Percentiles rank a stretch among this genome's conserved stretches.
Evolutionary conservation across 1,284 basidiomycete species (phyloP).

Genomic region (Moniliophthora roreri): DNA sequence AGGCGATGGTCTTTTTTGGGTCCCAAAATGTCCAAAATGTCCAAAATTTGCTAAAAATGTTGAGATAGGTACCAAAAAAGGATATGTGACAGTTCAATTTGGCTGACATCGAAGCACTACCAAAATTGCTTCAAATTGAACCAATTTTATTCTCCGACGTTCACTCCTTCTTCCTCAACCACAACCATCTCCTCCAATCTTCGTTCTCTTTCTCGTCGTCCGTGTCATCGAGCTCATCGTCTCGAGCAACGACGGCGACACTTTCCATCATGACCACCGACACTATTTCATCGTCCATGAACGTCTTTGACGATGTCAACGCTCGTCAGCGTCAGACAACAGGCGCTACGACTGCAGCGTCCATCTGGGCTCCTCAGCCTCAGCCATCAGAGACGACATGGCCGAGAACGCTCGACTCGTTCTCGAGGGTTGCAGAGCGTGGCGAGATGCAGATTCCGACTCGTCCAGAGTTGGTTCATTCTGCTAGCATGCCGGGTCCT

Average conservation of each 20-base stretch:
- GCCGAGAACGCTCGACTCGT: slow-evolving; percentile 62
- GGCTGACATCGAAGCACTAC: too few species aligned
- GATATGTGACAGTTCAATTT: too few species aligned
- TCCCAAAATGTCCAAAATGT: too few species aligned
- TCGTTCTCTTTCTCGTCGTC: neutral
- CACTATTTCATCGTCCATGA: neutral
- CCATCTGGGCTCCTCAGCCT: slow-evolving; percentile 78
- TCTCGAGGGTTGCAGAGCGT: slow-evolving; percentile 47
- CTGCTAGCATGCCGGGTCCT: slow-evolving; percentile 20
- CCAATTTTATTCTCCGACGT: too few species aligned
- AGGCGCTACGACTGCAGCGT: slow-evolving; percentile 24
- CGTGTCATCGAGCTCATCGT: slow-evolving; percentile 3
- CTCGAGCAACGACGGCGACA: neutral
- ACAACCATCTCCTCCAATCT: neutral
- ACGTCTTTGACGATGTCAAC: neutral
- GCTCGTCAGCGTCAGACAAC: neutral
- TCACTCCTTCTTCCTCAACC: neutral
- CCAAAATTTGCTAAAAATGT: too few species aligned
- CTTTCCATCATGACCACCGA: neutral
- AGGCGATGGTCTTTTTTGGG: too few species aligned
- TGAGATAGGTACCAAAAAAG: too few species aligned
- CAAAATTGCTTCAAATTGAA: too few species aligned
- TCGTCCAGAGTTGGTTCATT: slow-evolving; percentile 22
- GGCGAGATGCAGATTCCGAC: slow-evolving; percentile 22
- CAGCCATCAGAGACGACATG: slow-evolving; percentile 63